A percentile compares a stretch with the other conserved stretches of the same genome.
Evolutionary conservation across 2,329 filamentous ascomycete genomes (phyloP).

Genomic region (Botryotinia narcissicola): DNA sequence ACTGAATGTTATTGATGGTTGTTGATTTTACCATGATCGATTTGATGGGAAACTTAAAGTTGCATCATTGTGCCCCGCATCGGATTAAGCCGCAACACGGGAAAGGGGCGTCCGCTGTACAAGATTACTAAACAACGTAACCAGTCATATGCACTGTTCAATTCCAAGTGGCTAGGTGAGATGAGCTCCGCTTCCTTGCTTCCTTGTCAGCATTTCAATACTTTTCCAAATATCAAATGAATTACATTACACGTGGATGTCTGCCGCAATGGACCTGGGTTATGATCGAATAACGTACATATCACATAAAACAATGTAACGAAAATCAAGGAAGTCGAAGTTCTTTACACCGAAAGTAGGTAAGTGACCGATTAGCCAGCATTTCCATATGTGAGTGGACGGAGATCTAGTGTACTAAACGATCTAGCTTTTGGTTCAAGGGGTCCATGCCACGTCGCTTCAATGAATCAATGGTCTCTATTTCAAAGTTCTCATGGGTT

Average conservation of each 20-base stretch:
- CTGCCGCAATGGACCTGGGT: neutral
- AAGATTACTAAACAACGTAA: neutral
- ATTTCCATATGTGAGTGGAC: neutral
- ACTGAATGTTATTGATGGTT: neutral
- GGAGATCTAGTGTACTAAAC: neutral
- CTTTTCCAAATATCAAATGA: neutral
- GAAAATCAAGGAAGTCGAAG: neutral
- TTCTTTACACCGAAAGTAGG: neutral
- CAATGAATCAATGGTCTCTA: neutral
- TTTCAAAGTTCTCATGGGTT: neutral
- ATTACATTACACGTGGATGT: neutral
- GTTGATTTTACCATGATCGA: neutral
- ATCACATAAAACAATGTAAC: neutral
- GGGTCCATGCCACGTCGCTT: neutral
- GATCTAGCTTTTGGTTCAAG: neutral
- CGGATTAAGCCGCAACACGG: neutral
- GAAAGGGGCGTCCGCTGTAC: neutral
- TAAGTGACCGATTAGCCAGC: neutral
- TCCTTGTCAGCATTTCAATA: neutral
- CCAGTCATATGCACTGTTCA: neutral
- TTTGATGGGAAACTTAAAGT: constrained; percentile 6
- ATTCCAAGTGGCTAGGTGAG: neutral
- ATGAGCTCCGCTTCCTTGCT: neutral
- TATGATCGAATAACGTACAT: neutral
- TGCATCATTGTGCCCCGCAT: constrained; percentile 8